Evolutionary conservation across 2,329 filamentous ascomycete genomes (phyloP), one percentile per base, ranked within the genome.

Genomic region (Cytospora piceae): DNA sequence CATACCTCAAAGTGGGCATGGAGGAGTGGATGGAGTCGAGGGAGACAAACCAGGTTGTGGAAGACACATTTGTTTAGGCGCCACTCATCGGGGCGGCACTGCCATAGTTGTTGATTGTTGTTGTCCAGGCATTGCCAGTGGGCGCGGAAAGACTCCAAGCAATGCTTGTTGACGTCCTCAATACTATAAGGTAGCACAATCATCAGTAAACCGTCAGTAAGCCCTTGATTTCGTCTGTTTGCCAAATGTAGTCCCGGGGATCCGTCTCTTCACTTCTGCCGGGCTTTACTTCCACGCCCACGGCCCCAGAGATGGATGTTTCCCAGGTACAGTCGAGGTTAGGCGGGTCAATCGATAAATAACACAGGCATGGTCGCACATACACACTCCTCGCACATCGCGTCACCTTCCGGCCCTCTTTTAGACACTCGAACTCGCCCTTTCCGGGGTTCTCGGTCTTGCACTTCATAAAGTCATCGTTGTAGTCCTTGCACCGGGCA

Each of bases 401-500:
- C 73, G 95, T 99, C 69, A 99, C 95, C 80, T 95, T 92, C 78
- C 95, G 87, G 65, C 95, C 95, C 83, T 99, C 95, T 85, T 92
- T 94, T 86, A 99, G 82, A 81, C 95, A 99, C 72, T 97, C 92
- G 70, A 96, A 80, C 84, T 99, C 95, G 78, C 93, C 95, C 79
- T 87, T 88, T 74, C 95, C 95, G 69, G 92, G 90, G 74, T 93
- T 89, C 81, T 97, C 93, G 72, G 87, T 92, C 90, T 99, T 99
- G 90, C 95, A 99, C 83, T 96, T 55, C 94, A 99, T 99, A 82
- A 91, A 99, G 82, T 99, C 95, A 84, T 99, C 95, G 81, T 98
- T 98, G 85, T 94, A 99, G 65, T 91, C 84, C 78, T 87, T 90
- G 89, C 95, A 99, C 76, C 94, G 90, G 71, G 93, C 94, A 70